Base-by-base conservation (phyloP, 805 yeast species). In the Starmerella potacharoeniae region DNA sequence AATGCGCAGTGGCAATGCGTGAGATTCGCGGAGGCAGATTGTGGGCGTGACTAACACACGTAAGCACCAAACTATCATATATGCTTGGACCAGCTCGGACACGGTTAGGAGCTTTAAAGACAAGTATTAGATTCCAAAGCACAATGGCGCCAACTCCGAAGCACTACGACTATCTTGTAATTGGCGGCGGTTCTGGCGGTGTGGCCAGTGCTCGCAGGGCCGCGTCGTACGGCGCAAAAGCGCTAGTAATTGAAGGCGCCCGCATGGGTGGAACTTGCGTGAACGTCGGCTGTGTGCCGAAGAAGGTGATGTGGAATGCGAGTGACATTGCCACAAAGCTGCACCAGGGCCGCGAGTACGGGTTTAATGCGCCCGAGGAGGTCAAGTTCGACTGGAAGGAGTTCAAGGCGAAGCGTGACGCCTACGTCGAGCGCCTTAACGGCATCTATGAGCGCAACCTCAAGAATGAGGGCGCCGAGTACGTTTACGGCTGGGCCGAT, bases 121-220 rank as follows among this genome's bases (percentile, higher is more conserved):
- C 39, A 5, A 34, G 49, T 14, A 9, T 46, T 16, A 29, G 49
- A 34, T 34, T 33, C 40, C 34, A 46, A 28, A 52, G 46, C 51
- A 65, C 63, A 6, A 83, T 83, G 88, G 80, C 86, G 42, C 81
- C 84, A 33, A 34, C 49, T 34, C 64, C 75, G 46, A 75, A 64
- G 55, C 91, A 87, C 68, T 93, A 82, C 76, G 89, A 93, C 66
- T 91, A 86, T 68, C 74, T 93, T 51, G 98, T 93, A 56, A 93
- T 93, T 62, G 99, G 99, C 52, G 99, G 98, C 56, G 99, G 99
- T 13, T 88, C 96, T 39, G 99, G 97, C 48, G 99, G 99, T 62
- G 97, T 93, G 46, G 96, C 98, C n/a, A 83, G 95, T 22, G 95
- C 97, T 14, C 82, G 99, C 71, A 81, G 97, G 65, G 97, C 98